phyloP scores from a whole-genome alignment of 164 flowering plant genomes.

The Platanus orientalis region DNA sequence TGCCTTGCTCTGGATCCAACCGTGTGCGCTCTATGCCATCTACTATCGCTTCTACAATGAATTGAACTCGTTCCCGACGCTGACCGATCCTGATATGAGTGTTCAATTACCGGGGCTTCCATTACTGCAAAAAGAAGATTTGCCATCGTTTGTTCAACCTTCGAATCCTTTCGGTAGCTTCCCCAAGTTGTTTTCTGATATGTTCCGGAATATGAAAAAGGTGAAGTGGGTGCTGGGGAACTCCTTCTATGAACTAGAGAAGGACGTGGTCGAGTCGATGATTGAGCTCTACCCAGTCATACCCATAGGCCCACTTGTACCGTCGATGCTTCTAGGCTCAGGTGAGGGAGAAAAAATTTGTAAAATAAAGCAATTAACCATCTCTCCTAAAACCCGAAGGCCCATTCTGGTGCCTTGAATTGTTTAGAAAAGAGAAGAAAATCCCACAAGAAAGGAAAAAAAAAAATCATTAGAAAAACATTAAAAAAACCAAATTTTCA shows the following conservation, averaged over 20 bases:
- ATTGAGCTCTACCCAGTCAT: constrained; percentile 9
- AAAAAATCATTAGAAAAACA: too few species aligned
- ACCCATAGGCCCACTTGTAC: constrained; percentile 33
- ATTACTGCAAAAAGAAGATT: constrained; percentile 15
- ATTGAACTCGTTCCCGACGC: constrained; percentile 19
- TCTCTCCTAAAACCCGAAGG: too few species aligned
- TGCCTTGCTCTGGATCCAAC: constrained; percentile 39
- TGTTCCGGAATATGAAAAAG: constrained; percentile 17
- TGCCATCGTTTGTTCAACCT: constrained; percentile 37
- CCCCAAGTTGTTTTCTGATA: constrained; percentile 3
- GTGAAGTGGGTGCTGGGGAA: constrained; percentile 33
- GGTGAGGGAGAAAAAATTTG: constrained; percentile 16
- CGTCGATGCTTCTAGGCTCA: constrained; percentile 20
- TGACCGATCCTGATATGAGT: constrained; percentile 5
- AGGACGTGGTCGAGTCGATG: constrained; percentile 25
- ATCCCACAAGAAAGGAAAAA: too few species aligned
- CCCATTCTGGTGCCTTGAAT: too few species aligned
- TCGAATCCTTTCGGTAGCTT: constrained; percentile 19
- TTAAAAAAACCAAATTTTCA: too few species aligned
- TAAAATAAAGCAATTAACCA: too few species aligned
- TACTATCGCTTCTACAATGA: constrained; percentile 28
- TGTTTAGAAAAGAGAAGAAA: too few species aligned
- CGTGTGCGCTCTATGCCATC: constrained; percentile 24
- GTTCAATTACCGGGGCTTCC: constrained; percentile 36
- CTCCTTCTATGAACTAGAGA: constrained; percentile 36